phyloP scores from a whole-genome alignment of 495 filamentous ascomycete genomes.

The Tuber melanosporum region DNA sequence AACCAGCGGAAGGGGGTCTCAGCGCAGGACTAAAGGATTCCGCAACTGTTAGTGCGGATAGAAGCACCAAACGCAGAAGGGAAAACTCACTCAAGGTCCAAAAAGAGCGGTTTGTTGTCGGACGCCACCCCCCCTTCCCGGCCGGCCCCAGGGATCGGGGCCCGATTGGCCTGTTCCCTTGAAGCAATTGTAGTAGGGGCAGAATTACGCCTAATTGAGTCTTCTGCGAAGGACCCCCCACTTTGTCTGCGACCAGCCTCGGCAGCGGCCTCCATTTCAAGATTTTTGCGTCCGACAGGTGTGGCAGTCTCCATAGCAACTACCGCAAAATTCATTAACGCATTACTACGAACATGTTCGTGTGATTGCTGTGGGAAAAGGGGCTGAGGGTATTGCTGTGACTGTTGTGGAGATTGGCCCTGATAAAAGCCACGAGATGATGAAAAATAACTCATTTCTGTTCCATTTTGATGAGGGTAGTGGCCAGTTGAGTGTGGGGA shows the following conservation, averaged over 20 bases:
- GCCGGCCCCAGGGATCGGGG: constrained; percentile 3
- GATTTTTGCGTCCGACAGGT: constrained; percentile 24
- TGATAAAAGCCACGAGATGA: constrained; percentile 2
- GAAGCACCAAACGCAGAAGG: constrained; percentile 8
- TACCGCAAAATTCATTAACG: constrained; percentile 36
- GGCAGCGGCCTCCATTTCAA: constrained; percentile 35
- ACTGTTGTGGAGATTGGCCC: constrained; percentile 9
- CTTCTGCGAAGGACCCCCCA: constrained; percentile 12
- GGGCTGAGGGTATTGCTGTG: constrained; percentile 15
- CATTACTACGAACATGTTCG: constrained; percentile 14
- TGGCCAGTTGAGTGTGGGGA: constrained; percentile 31
- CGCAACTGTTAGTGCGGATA: constrained; percentile 22
- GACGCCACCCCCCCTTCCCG: constrained; percentile 1
- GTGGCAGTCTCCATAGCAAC: constrained; percentile 36
- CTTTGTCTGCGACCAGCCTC: constrained; percentile 31
- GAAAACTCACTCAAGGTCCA: constrained; percentile 33
- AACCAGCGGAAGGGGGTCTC: constrained; percentile 31
- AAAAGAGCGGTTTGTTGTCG: constrained; percentile 5
- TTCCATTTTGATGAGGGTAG: constrained; percentile 18
- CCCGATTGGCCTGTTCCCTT: constrained; percentile 6
- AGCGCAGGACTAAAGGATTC: constrained; percentile 22
- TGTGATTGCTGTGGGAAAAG: constrained; percentile 23
- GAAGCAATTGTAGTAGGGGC: not conserved
- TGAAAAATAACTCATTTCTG: constrained; percentile 28
- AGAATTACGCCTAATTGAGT: constrained; percentile 9